Conservation (phyloP, 352 stramenopile species). For the Globisporangium recalcitrans region DNA sequence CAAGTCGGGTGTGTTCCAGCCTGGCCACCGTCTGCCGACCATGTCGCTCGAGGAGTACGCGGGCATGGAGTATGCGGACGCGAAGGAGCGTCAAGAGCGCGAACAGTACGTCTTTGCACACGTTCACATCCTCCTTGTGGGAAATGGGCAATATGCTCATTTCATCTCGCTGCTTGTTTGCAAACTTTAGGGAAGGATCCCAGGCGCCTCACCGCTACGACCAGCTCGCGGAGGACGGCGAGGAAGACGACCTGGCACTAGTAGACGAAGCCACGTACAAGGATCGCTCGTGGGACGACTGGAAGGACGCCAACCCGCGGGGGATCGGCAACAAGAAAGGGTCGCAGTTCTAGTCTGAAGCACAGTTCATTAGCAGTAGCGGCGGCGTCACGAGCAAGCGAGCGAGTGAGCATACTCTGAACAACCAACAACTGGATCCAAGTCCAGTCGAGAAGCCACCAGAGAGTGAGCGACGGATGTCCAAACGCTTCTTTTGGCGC, state of each 20-base stretch:
- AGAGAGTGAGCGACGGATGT: neutral
- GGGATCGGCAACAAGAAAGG: constrained; percentile 96
- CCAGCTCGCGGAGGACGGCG: constrained; percentile 91
- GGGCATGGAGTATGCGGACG: constrained; percentile 83
- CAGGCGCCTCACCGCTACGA: constrained; percentile 85
- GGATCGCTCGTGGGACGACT: constrained; percentile 96
- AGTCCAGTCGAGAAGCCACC: neutral
- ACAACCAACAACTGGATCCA: neutral
- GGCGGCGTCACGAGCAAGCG: neutral
- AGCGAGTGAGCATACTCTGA: neutral
- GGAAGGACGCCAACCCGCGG: constrained; percentile 93
- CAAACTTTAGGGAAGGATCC: constrained; percentile 39
- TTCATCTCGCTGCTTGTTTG: neutral
- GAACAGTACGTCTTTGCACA: constrained; percentile 41
- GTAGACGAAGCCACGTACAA: constrained; percentile 91
- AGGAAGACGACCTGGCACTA: constrained; percentile 91
- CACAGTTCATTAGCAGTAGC: neutral
- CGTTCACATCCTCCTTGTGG: neutral
- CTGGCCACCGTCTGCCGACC: constrained; percentile 93
- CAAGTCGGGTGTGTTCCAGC: constrained; percentile 90
- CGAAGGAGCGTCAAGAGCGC: constrained; percentile 81
- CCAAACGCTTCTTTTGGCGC: no score
- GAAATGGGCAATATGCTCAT: neutral
- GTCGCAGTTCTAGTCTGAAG: constrained; percentile 83
- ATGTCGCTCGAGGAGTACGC: constrained; percentile 94